These are phyloP conservation scores for Nicotiana benthamiana DNA, from an alignment of 257 asterid species.

Conservation along the genomic window DNA sequence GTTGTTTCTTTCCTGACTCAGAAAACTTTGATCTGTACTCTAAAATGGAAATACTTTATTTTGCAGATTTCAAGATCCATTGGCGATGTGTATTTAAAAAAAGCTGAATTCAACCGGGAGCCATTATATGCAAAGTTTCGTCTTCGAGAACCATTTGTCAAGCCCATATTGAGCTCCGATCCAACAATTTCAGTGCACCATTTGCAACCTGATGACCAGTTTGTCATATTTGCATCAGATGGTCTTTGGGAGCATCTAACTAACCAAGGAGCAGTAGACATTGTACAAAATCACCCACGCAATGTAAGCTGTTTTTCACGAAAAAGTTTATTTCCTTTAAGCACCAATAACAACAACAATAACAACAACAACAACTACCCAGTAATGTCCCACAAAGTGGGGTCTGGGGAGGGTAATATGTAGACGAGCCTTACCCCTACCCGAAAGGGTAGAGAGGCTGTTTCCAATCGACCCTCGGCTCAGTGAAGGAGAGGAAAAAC, in stretches of 20 bases:
- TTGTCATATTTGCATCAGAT: constrained; percentile 71
- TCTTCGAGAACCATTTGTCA: constrained; percentile 52
- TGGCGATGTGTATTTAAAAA: constrained; percentile 70
- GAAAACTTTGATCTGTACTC: background rate
- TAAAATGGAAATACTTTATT: constrained; percentile 5
- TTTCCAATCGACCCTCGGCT: too few species aligned
- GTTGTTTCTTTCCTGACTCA: background rate
- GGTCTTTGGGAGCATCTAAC: constrained; percentile 86
- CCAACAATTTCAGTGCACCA: constrained; percentile 55
- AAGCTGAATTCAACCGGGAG: constrained; percentile 67
- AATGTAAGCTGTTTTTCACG: constrained; percentile 29
- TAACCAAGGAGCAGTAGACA: constrained; percentile 71
- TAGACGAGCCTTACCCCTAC: too few species aligned
- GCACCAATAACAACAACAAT: too few species aligned
- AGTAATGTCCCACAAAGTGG: too few species aligned
- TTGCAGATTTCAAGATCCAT: constrained; percentile 68
- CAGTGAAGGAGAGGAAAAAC: too few species aligned
- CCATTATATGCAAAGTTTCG: constrained; percentile 69
- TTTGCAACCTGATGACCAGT: constrained; percentile 60
- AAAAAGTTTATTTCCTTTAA: too few species aligned
- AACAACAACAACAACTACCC: too few species aligned
- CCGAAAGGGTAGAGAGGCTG: too few species aligned
- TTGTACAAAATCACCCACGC: constrained; percentile 61
- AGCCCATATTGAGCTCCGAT: constrained; percentile 64
- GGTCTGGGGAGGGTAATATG: too few species aligned